These are phyloP conservation scores for Polytrichum commune DNA, from an alignment of 225 moss, liverwort and hornwort species.

Conservation along the genomic window DNA sequence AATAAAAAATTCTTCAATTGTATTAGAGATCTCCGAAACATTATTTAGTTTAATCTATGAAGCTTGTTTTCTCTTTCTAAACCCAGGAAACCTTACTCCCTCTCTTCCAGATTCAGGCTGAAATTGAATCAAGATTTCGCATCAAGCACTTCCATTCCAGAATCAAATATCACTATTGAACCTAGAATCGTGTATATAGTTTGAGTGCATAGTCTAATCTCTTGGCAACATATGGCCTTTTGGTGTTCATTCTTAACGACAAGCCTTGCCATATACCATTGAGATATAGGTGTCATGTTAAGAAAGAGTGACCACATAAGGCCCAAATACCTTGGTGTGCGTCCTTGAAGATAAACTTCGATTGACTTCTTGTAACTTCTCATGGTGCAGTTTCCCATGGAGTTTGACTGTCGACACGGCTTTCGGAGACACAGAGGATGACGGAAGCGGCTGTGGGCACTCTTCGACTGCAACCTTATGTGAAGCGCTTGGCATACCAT, in stretches of 20 bases:
- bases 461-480: constrained; percentile 44
- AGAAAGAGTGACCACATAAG: not conserved
- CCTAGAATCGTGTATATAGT: no score
- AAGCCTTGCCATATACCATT: not conserved
- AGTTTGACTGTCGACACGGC: constrained; percentile 22
- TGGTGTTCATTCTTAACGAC: not conserved
- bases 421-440: constrained; percentile 14
- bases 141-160: no score
- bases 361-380: not conserved
- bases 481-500: constrained; percentile 45
- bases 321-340: not conserved
- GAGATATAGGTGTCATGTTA: not conserved
- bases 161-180: no score
- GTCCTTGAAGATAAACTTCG: not conserved
- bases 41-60: not conserved
- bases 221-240: not conserved
- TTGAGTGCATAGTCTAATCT: not conserved
- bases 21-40: not conserved
- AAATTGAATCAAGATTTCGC: no score
- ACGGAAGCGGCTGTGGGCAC: constrained; percentile 24
- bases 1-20: not conserved
- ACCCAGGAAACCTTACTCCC: not conserved
- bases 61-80: not conserved
- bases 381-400: constrained; percentile 37
- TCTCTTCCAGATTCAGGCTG: not conserved